A percentile compares a stretch with the other conserved stretches of the same genome.
Evolutionary conservation across 352 stramenopile species (phyloP).

Genomic region (Phytopythium delawarense): DNA sequence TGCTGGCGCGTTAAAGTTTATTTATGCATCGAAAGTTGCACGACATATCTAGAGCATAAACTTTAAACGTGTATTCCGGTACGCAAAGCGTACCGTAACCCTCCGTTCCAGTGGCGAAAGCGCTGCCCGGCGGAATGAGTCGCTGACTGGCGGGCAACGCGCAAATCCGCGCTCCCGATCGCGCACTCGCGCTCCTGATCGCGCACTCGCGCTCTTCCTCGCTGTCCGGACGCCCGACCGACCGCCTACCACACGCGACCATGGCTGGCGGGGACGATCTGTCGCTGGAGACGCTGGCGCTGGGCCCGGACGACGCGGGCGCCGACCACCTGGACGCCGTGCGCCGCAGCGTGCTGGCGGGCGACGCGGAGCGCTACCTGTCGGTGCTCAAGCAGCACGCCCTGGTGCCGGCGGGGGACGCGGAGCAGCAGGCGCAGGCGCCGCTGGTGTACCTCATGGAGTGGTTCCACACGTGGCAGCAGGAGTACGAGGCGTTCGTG

Average conservation of each 20-base stretch:
- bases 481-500: conserved; percentile 81
- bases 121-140: neutral
- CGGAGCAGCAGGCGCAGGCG: conserved; percentile 22
- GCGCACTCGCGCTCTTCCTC: neutral
- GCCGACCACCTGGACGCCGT: conserved; percentile 50
- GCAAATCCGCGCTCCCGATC: neutral
- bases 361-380: conserved; percentile 47
- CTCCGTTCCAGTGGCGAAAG: neutral
- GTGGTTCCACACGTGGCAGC: conserved; percentile 85
- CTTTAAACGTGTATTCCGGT: neutral
- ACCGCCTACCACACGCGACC: too few relatives aligned
- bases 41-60: neutral
- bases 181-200: neutral
- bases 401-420: conserved; percentile 18
- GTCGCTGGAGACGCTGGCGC: conserved; percentile 38
- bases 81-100: neutral
- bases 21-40: neutral
- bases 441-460: conserved; percentile 78
- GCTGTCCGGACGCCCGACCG: too few relatives aligned
- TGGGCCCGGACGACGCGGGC: conserved; percentile 21
- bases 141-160: conserved; percentile 1
- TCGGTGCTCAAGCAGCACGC: conserved; percentile 20
- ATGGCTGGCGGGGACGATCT: conserved; percentile 32
- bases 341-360: conserved; percentile 48
- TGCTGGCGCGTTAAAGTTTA: neutral